Percentiles rank a stretch among this genome's conserved stretches.
phyloP scores from a whole-genome alignment of 495 filamentous ascomycete species.

The Pyrenopolyporus hunteri region DNA sequence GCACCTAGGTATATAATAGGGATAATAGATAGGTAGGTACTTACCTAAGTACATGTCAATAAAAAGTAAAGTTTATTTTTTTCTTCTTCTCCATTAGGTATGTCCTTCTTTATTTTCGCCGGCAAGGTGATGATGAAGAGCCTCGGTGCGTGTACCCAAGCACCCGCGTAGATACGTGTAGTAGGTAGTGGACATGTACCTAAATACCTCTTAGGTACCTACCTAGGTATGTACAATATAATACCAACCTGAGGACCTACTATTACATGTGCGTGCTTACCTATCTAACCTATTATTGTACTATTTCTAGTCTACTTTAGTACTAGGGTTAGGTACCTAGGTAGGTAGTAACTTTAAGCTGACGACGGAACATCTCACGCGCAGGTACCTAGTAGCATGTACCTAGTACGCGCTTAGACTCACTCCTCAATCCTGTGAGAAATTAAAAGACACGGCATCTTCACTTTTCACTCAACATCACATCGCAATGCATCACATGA shows the following conservation, averaged over 20 bases:
- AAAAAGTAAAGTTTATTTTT: no score
- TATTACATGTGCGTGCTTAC: background rate
- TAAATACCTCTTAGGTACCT: background rate
- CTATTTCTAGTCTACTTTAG: slow-evolving; percentile 4
- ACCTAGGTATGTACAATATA: background rate
- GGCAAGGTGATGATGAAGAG: no score
- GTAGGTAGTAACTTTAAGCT: slow-evolving; percentile 20
- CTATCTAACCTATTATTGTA: background rate
- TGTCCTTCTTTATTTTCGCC: no score
- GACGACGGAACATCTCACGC: slow-evolving; percentile 13
- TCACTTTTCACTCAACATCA: no score
- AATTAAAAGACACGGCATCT: no score
- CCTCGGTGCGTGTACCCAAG: no score
- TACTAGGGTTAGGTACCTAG: background rate
- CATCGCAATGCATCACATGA: slow-evolving; percentile 41
- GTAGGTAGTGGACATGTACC: slow-evolving; percentile 4
- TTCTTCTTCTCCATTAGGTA: no score
- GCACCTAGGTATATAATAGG: background rate
- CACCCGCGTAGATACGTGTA: no score
- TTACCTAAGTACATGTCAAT: no score
- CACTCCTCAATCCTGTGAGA: no score
- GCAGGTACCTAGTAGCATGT: background rate
- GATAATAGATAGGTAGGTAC: background rate
- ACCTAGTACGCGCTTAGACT: no score
- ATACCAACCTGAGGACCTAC: background rate